Conservation (phyloP, 192 early-diverging fungal species). For the Coemansia sp. region DNA sequence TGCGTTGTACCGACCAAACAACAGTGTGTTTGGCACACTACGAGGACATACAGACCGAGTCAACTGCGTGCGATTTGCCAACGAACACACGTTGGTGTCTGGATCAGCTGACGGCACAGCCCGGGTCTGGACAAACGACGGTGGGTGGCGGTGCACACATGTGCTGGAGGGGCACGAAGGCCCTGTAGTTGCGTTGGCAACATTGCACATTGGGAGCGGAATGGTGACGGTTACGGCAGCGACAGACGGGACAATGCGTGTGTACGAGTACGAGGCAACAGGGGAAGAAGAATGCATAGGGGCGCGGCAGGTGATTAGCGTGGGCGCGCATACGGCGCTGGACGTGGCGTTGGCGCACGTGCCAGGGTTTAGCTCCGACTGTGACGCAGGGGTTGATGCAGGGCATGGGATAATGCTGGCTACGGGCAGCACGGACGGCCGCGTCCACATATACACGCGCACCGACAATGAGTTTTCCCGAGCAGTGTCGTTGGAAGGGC, state of each 20-base stretch:
- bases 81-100: conserved; percentile 65
- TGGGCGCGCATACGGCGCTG: conserved; percentile 67
- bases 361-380: conserved; percentile 34
- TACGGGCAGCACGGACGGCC: conserved; percentile 80
- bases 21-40: conserved; percentile 59
- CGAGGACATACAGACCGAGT: conserved; percentile 76
- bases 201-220: conserved; percentile 2
- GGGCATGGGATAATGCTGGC: conserved; percentile 65
- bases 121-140: conserved; percentile 65
- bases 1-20: conserved; percentile 71
- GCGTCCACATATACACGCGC: conserved; percentile 67
- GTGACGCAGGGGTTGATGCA: background rate
- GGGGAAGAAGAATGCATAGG: conserved; percentile 16
- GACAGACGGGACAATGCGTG: conserved; percentile 32
- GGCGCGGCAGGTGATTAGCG: conserved; percentile 69
- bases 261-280: conserved; percentile 11
- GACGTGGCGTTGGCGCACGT: conserved; percentile 64
- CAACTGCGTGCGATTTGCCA: conserved; percentile 67
- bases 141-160: conserved; percentile 63
- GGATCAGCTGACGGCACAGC: conserved; percentile 79
- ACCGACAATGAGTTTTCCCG: conserved; percentile 61
- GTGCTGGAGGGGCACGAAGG: conserved; percentile 67
- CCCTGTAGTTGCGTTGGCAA: conserved; percentile 64
- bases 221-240: conserved; percentile 16
- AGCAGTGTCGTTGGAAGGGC: conserved; percentile 72